phyloP scores from a whole-genome alignment of 1,284 basidiomycete species.

The Hemileia vastatrix region DNA sequence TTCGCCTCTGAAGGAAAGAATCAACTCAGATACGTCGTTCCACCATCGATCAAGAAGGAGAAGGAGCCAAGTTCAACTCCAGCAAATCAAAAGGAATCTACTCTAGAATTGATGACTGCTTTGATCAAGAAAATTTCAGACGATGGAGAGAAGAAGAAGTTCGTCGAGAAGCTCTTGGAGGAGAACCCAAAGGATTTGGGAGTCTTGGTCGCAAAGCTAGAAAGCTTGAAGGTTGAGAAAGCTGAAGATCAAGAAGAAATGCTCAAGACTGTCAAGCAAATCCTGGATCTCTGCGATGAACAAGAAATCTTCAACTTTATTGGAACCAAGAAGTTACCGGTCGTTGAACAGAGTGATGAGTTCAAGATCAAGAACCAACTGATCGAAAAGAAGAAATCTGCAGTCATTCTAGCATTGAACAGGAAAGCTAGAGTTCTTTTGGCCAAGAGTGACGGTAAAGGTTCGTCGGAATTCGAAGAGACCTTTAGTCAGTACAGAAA shows the following conservation, averaged over 20 bases:
- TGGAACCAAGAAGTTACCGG: conserved; percentile 35
- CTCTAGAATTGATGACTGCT: conserved; percentile 39
- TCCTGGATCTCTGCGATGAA: conserved; percentile 36
- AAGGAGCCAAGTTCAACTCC: conserved; percentile 13
- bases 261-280: conserved; percentile 31
- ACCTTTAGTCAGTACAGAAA: conserved; percentile 30
- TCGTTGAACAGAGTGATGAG: conserved; percentile 36
- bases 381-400: conserved; percentile 37
- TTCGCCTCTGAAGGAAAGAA: conserved; percentile 35
- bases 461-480: conserved; percentile 20
- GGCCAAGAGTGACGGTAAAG: conserved; percentile 23
- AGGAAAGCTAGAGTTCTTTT: conserved; percentile 33
- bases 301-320: conserved; percentile 34
- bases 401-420: conserved; percentile 37
- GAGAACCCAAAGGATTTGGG: conserved; percentile 40
- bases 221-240: conserved; percentile 29
- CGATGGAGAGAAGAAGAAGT: conserved; percentile 35
- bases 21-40: conserved; percentile 38
- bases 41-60: conserved; percentile 36
- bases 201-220: conserved; percentile 36
- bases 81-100: conserved; percentile 20
- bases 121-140: conserved; percentile 40
- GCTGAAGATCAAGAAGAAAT: conserved; percentile 24
- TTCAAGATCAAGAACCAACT: conserved; percentile 35
- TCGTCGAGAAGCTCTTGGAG: conserved; percentile 36